A percentile compares a stretch with the other conserved stretches of the same genome.
These are phyloP conservation scores for Digitaria exilis DNA, from an alignment of 202 grass and related monocot genomes.

Conservation along the genomic window DNA sequence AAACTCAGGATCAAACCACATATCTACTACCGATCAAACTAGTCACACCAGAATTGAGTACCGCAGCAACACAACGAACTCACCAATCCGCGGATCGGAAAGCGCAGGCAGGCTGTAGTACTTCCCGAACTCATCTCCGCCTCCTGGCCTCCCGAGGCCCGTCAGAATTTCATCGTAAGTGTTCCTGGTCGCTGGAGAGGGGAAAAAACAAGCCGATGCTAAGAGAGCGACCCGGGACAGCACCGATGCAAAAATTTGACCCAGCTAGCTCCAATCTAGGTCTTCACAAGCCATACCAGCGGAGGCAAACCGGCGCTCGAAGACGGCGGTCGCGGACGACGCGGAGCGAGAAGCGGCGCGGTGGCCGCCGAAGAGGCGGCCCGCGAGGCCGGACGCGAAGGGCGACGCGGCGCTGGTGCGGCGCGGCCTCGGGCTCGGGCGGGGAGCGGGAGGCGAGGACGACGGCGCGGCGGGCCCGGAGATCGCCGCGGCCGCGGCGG, in stretches of 20 bases:
- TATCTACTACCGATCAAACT: background rate
- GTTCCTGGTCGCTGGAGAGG: conserved; percentile 60
- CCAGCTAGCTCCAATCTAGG: background rate
- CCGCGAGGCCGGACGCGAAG: conserved; percentile 51
- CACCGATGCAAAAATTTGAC: background rate
- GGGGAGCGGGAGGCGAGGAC: background rate
- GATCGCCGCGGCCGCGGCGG: conserved; percentile 28
- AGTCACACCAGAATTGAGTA: conserved; percentile 1
- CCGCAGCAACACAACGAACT: conserved; percentile 2
- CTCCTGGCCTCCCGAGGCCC: conserved; percentile 69
- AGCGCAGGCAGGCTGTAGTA: conserved; percentile 92
- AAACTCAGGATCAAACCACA: background rate
- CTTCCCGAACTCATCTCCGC: conserved; percentile 69
- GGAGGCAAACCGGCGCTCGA: conserved; percentile 81
- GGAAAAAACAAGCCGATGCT: conserved; percentile 26
- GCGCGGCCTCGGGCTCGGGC: background rate
- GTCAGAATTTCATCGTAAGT: conserved; percentile 79
- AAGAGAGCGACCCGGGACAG: background rate
- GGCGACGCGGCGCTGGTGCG: conserved; percentile 18
- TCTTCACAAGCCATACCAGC: conserved; percentile 41
- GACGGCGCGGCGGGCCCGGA: conserved; percentile 45
- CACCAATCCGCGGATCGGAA: conserved; percentile 81
- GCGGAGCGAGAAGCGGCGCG: conserved; percentile 45
- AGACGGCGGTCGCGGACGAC: conserved; percentile 49
- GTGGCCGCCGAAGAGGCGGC: conserved; percentile 52